A percentile compares a stretch with the other conserved stretches of the same genome.
phyloP scores from a whole-genome alignment of 768 basidiomycete genomes.

The Boletus barrowsii region DNA sequence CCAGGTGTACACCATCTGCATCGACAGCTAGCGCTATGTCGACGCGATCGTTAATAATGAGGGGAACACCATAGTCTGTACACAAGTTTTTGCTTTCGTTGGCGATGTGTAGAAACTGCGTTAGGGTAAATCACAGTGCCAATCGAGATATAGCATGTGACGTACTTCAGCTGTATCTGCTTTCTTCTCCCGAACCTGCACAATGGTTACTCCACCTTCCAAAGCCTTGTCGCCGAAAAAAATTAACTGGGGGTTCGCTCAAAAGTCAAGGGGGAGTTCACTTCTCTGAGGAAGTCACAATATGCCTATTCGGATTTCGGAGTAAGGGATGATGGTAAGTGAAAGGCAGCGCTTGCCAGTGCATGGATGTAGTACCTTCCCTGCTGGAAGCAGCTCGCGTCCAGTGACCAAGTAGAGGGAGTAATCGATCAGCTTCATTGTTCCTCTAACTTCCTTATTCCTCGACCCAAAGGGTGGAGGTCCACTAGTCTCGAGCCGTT shows the following conservation, averaged over 20 bases:
- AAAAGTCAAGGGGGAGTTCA: constrained; percentile 22
- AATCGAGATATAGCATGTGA: background rate
- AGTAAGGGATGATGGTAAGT: background rate
- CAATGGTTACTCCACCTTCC: constrained; percentile 83
- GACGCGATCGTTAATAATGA: constrained; percentile 85
- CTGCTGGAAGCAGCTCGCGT: constrained; percentile 67
- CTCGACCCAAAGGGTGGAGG: too few species aligned
- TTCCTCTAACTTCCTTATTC: too few species aligned
- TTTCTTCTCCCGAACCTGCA: constrained; percentile 87
- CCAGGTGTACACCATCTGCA: constrained; percentile 82
- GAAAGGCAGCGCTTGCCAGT: background rate
- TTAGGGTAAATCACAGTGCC: background rate
- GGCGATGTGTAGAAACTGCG: constrained; percentile 77
- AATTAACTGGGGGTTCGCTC: background rate
- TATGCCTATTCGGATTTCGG: constrained; percentile 49
- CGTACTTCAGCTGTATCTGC: constrained; percentile 76
- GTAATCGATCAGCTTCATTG: constrained; percentile 44
- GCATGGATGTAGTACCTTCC: constrained; percentile 54
- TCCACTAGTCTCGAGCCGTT: too few species aligned
- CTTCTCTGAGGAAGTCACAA: constrained; percentile 72
- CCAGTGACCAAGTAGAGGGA: constrained; percentile 89
- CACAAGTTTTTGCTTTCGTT: constrained; percentile 66
- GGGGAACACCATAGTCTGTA: constrained; percentile 70
- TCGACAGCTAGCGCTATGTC: constrained; percentile 81
- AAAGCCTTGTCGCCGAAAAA: constrained; percentile 58